phyloP scores from a whole-genome alignment of 805 yeast species.

The Candida michaelii region DNA sequence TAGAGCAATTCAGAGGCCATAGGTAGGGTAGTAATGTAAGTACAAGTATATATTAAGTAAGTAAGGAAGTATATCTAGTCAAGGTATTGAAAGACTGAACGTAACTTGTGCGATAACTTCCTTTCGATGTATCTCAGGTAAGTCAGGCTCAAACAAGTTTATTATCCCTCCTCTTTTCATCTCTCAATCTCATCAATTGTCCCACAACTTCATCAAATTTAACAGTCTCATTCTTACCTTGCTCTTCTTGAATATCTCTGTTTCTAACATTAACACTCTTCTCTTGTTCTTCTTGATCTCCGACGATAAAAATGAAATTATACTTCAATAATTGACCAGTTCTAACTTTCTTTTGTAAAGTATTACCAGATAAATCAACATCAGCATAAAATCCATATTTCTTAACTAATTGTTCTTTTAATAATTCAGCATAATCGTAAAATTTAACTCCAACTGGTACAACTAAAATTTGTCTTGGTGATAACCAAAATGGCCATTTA shows the following conservation, averaged over 20 bases:
- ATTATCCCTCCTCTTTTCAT: slow-evolving; percentile 74
- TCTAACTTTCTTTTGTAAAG: slow-evolving; percentile 97
- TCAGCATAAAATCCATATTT: slow-evolving; percentile 85
- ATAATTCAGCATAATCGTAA: slow-evolving; percentile 83
- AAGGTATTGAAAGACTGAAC: no score
- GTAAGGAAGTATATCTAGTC: no score
- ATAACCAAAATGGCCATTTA: slow-evolving; percentile 99
- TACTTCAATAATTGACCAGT: slow-evolving; percentile 92
- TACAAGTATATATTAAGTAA: no score
- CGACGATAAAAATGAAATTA: slow-evolving; percentile 95
- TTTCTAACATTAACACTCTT: slow-evolving; percentile 90
- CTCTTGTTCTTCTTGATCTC: slow-evolving; percentile 85
- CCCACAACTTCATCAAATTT: slow-evolving; percentile 67
- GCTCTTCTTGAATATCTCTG: slow-evolving; percentile 91
- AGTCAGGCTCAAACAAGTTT: slow-evolving; percentile 22
- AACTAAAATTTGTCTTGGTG: slow-evolving; percentile 97
- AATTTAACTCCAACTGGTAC: slow-evolving; percentile 96
- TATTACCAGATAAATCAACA: slow-evolving; percentile 90
- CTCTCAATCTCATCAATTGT: slow-evolving; percentile 67
- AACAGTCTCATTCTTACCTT: slow-evolving; percentile 87
- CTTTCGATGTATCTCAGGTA: no score
- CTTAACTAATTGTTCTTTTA: slow-evolving; percentile 63
- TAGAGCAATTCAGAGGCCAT: not conserved
- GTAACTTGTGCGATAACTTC: no score
- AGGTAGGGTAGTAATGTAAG: no score